Evolutionary conservation across 345 rosid species (phyloP).

Genomic region (Brassica napus): Da-Ae NC_063438.1:22682001-22682500

Average conservation of each 20-base stretch:
- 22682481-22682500: too few relatives aligned
- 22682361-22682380: background rate
- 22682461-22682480: too few relatives aligned
- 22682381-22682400: background rate
- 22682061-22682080: background rate
- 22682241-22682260: background rate
- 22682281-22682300: background rate
- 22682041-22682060: background rate
- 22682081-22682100: background rate
- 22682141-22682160: background rate
- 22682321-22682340: constrained; percentile 11
- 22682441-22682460: too few relatives aligned
- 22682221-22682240: too few relatives aligned
- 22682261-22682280: background rate
- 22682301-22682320: background rate
- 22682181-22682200: background rate
- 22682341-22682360: constrained; percentile 18
- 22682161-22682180: too few relatives aligned
- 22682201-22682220: background rate
- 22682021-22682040: background rate
- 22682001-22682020: background rate
- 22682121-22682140: background rate
- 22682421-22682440: background rate
- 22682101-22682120: background rate
- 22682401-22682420: constrained; percentile 9